Percentiles rank a stretch among this genome's conserved stretches.
Conservation (phyloP, 306 rosid genomes). For the Acmispon strigosus region DNA sequence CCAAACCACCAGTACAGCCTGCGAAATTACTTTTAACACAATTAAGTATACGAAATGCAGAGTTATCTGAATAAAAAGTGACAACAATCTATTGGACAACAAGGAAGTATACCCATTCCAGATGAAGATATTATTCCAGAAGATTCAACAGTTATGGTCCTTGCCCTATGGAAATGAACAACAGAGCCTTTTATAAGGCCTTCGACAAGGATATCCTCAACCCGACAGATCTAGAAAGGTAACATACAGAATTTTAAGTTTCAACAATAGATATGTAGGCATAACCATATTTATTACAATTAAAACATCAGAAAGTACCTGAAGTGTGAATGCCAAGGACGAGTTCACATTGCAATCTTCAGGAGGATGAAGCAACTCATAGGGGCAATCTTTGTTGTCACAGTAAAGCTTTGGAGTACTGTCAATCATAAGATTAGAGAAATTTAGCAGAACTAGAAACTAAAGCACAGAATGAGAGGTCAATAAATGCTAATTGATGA, state of each 20-base stretch:
- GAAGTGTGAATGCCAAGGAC: constrained; percentile 89
- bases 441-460: constrained; percentile 14
- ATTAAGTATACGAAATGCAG: not conserved
- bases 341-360: constrained; percentile 99
- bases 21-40: constrained; percentile 9
- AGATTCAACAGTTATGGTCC: constrained; percentile 69
- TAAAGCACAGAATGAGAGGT: not conserved
- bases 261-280: constrained; percentile 17
- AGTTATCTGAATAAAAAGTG: not conserved
- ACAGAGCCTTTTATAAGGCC: constrained; percentile 95
- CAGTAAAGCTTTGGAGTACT: constrained; percentile 90
- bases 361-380: constrained; percentile 82
- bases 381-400: constrained; percentile 63
- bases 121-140: constrained; percentile 81
- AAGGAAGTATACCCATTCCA: constrained; percentile 72
- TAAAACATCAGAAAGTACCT: constrained; percentile 45
- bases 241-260: constrained; percentile 24
- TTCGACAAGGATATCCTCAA: constrained; percentile 80
- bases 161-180: constrained; percentile 96
- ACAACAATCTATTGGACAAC: not conserved
- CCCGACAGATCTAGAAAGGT: constrained; percentile 76
- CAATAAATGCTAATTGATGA: constrained; percentile 17
- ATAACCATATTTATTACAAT: constrained; percentile 1
- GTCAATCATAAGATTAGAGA: constrained; percentile 20
- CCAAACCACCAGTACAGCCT: constrained; percentile 94